Evolutionary conservation across 1,284 basidiomycete genomes (phyloP).

Genomic region (Trichosporon sp.): DNA sequence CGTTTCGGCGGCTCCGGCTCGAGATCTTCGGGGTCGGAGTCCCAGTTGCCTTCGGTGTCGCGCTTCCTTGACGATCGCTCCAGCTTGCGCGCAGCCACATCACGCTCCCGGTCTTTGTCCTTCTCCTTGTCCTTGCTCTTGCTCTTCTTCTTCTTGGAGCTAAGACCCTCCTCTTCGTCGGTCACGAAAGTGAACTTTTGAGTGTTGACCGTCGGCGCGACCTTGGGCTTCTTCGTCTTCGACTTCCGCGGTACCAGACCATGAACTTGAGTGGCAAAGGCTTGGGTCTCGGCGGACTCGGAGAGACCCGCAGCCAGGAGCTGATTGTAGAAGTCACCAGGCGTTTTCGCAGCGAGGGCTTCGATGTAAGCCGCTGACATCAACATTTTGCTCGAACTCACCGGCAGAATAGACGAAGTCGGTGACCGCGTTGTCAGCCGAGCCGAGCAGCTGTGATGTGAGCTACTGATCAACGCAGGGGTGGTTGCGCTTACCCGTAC

Average conservation of each 20-base stretch:
- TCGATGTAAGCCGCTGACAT: conserved; percentile 9
- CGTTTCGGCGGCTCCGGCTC: conserved; percentile 57
- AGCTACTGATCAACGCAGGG: background rate
- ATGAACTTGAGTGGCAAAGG: conserved; percentile 73
- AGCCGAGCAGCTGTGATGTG: conserved; percentile 62
- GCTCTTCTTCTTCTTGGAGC: conserved; percentile 42
- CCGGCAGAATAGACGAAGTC: conserved; percentile 81
- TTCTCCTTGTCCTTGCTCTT: conserved; percentile 49
- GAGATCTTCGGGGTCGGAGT: conserved; percentile 54
- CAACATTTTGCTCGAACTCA: conserved; percentile 43
- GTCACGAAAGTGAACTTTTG: conserved; percentile 70
- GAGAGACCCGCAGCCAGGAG: conserved; percentile 74
- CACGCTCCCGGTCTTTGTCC: conserved; percentile 51
- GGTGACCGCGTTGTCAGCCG: conserved; percentile 72
- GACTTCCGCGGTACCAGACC: conserved; percentile 64
- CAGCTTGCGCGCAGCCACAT: conserved; percentile 51
- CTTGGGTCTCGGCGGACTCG: conserved; percentile 67
- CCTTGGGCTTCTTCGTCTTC: conserved; percentile 57
- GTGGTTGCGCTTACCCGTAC: conserved; percentile 57
- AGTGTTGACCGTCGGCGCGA: conserved; percentile 57
- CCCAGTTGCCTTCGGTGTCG: conserved; percentile 55
- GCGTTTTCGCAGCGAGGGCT: conserved; percentile 76
- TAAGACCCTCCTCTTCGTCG: conserved; percentile 58
- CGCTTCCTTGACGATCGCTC: conserved; percentile 64
- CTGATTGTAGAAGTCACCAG: conserved; percentile 67